Evolutionary conservation across 139 green algal species (phyloP), one percentile per base, ranked within the genome.

Genomic region (Chlorella vulgaris): DNA sequence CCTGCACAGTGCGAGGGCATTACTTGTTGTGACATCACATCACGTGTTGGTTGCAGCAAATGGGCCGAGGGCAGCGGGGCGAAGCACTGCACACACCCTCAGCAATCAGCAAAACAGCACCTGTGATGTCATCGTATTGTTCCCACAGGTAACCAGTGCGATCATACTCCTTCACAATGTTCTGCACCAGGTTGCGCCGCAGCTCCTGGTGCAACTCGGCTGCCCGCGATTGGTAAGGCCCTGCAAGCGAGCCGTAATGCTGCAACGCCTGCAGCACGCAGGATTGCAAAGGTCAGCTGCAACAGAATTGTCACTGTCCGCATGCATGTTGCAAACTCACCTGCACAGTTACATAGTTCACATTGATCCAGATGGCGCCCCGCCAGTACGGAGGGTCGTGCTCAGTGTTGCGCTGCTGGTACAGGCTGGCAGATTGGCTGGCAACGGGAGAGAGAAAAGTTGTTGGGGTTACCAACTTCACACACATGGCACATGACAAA

Each of bases 321-420:
- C n/a, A n/a, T n/a, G n/a, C n/a, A n/a, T n/a, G n/a, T n/a, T n/a
- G 6, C 10, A 42, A 15, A 24, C 75, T 31, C 24, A 69, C 83
- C 33, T 81, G 53, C 33, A 99, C 88, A 31, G 91, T 86, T 0
- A 99, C 86, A 88, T 92, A 98, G 87, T 99, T 99, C 80, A 98
- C 80, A 86, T 99, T 98, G 78, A 98, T 89, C 96, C 96, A 99
- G 65, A 99, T 88, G 31, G 91, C 79, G 1, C 93, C 92, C 2
- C 96, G 85, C 96, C 96, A 99, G 88, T 99, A 99, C 21, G 96
- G 96, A 7, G 88, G 81, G 81, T 98, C 95, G 78, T 98, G 91
- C 78, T 91, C 78, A 1, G 96, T 99, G 87, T 99, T 99, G 78
- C 90, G 84, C 76, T 76, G 81, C 65, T 87, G 82, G 85, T 98